Evolutionary conservation across 371 early-diverging fungal genomes (phyloP), one percentile per base, ranked within the genome.

Genomic region (Mucor lusitanicus): DNA sequence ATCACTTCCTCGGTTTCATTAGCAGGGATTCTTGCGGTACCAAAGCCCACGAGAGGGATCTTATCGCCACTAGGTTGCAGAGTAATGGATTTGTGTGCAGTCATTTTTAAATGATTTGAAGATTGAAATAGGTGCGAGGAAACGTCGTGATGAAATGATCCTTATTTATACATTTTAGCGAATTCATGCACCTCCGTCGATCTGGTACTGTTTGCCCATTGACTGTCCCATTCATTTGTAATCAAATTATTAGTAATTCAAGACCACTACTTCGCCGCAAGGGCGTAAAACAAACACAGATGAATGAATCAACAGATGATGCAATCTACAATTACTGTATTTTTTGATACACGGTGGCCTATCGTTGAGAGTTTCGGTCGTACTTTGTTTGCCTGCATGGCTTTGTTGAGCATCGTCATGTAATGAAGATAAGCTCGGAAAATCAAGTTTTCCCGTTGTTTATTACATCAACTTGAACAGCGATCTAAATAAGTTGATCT

Each of bases 11-110:
- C 83, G 1, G 76, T 64, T 19, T 78, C 79, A 39, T 68, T 42
- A 8, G 56, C 32, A 17, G 72, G 59, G 17, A 83, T 76, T 64
- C 83, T 74, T 62, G 75, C 79, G 60, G 70, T 71, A 32, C 83
- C 83, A 59, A 77, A 78, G n/a, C 83, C 83, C 30, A 75, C 71
- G n/a, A 78, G 37, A 60, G 83, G 83, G 71, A 80, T 77, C 68
- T 77, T 77, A 61, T 83, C 77, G 17, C 76, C 74, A 40, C 80
- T 77, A 58, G 53, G 53, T 12, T 53, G 53, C 27, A 53, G 9
- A 53, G 53, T 53, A 53, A 53, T 25, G 53, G 25, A 53, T 21
- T 53, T 53, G 27, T 27, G 23, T 5, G 23, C 3, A 15, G 53
- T 13, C 53, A 53, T 53, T 53, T 53, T 27, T 5, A 9, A 3